These are phyloP conservation scores for Fusarium gaditjirri DNA, from an alignment of 2,329 filamentous ascomycete genomes.

Conservation along the genomic window DNA sequence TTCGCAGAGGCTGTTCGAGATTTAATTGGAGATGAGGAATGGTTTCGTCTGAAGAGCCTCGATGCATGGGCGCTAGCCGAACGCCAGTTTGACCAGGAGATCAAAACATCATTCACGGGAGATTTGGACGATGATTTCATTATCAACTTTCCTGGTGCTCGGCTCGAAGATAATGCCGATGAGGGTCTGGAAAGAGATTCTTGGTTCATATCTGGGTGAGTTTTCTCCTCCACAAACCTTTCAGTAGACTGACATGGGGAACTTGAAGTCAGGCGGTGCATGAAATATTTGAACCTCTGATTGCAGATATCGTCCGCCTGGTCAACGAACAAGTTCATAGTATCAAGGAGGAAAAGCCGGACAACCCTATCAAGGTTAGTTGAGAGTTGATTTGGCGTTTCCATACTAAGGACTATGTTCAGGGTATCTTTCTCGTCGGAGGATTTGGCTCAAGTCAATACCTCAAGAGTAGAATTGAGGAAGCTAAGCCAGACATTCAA, in stretches of 20 bases:
- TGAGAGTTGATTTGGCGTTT: too few species aligned
- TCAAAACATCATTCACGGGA: background rate
- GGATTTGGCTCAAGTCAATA: slow-evolving; percentile 52
- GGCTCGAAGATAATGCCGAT: background rate
- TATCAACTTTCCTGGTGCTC: background rate
- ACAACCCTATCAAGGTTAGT: slow-evolving; percentile 14
- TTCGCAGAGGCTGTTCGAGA: background rate
- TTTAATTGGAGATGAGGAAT: background rate
- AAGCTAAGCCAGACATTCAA: slow-evolving; percentile 42
- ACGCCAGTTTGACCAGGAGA: background rate
- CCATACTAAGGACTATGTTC: too few species aligned
- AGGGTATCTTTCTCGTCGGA: slow-evolving; percentile 52
- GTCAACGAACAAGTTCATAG: slow-evolving; percentile 33
- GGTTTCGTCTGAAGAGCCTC: background rate
- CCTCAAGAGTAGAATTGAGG: slow-evolving; percentile 45
- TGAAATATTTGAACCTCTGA: slow-evolving; percentile 32
- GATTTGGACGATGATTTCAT: background rate
- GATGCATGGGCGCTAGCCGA: background rate
- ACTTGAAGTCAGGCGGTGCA: background rate
- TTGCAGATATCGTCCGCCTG: slow-evolving; percentile 32
- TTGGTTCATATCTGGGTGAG: background rate
- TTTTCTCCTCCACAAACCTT: fast-evolving
- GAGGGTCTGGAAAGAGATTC: background rate
- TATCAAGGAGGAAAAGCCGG: slow-evolving; percentile 11
- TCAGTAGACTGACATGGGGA: background rate